phyloP scores from a whole-genome alignment of 345 rosid species.

The Murraya paniculata region DNA sequence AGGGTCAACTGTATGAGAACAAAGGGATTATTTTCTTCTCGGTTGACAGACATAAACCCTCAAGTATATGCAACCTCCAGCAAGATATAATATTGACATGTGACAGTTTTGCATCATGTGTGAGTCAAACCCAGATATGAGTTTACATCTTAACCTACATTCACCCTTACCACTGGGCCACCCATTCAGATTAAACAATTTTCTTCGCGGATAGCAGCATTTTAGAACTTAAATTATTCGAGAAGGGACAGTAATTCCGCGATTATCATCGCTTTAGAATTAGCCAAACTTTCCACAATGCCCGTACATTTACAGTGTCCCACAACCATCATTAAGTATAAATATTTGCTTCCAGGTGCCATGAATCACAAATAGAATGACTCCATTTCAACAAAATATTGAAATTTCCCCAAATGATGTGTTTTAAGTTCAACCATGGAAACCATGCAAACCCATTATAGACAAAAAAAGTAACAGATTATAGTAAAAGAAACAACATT shows the following conservation, averaged over 20 bases:
- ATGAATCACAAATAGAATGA: not conserved
- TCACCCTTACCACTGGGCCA: not conserved
- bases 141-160: not conserved
- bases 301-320: not conserved
- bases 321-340: not conserved
- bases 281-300: not conserved
- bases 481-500: not conserved
- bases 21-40: no score
- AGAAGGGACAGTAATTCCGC: not conserved
- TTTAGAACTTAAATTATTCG: not conserved
- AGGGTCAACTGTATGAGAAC: no score
- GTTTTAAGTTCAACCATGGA: not conserved
- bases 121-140: not conserved
- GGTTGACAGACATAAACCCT: not conserved
- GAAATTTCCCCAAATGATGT: not conserved
- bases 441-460: not conserved
- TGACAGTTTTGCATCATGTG: not conserved
- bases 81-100: not conserved
- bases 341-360: not conserved
- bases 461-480: not conserved
- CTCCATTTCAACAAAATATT: not conserved
- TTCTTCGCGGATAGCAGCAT: not conserved
- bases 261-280: not conserved
- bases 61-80: not conserved
- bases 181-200: not conserved